Conservation (phyloP, 495 filamentous ascomycete species). For the Talaromyces wortmannii region DNA sequence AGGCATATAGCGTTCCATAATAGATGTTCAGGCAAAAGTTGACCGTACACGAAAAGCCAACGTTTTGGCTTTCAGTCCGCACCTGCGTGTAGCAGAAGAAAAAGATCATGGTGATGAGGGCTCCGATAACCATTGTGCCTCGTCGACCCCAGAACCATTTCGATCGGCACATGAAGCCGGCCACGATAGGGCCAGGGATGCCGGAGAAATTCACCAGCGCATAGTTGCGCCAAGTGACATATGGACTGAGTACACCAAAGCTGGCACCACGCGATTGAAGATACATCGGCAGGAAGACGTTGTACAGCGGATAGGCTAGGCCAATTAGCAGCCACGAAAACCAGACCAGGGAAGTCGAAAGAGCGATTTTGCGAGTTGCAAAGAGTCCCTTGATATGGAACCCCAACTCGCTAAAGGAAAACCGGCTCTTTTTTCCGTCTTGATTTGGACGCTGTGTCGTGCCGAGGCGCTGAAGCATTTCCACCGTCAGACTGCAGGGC, state of each 20-base stretch:
- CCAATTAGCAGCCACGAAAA: constrained; percentile 65
- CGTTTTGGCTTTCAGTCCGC: constrained; percentile 47
- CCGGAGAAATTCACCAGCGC: constrained; percentile 56
- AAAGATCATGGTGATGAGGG: constrained; percentile 55
- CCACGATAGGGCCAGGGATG: constrained; percentile 60
- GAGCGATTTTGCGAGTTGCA: constrained; percentile 48
- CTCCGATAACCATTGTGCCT: constrained; percentile 62
- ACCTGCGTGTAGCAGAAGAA: constrained; percentile 67
- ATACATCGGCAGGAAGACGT: constrained; percentile 56
- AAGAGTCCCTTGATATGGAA: constrained; percentile 60
- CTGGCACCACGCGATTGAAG: constrained; percentile 38
- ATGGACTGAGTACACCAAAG: constrained; percentile 36
- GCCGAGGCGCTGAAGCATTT: constrained; percentile 35
- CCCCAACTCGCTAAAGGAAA: constrained; percentile 41
- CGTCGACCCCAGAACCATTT: constrained; percentile 48
- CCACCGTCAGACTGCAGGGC: constrained; percentile 55
- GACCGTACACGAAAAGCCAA: constrained; percentile 61
- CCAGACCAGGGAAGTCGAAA: constrained; percentile 61
- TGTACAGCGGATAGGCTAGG: constrained; percentile 62
- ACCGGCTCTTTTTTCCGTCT: constrained; percentile 25
- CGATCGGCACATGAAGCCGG: constrained; percentile 55
- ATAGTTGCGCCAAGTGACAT: constrained; percentile 66
- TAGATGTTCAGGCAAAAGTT: constrained; percentile 64
- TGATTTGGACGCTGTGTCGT: constrained; percentile 15
- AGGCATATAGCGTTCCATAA: constrained; percentile 65